These are phyloP conservation scores for Clohesyomyces aquaticus DNA, from an alignment of 495 filamentous ascomycete genomes.

Conservation along the genomic window DNA sequence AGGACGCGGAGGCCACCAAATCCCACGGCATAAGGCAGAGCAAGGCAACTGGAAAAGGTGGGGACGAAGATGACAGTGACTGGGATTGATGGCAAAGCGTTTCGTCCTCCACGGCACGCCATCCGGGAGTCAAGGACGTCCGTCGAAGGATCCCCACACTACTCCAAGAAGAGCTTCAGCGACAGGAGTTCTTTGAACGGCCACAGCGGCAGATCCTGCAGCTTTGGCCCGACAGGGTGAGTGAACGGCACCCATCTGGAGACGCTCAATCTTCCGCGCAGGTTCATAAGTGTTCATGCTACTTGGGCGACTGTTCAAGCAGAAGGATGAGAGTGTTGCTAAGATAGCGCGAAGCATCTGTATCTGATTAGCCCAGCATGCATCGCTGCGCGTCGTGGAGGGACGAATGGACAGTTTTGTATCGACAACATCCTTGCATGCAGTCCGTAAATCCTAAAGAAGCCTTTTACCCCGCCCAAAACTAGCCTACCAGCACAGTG, in stretches of 20 bases:
- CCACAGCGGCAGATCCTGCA: neutral
- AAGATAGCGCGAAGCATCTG: too few relatives aligned
- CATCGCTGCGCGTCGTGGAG: too few relatives aligned
- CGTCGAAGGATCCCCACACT: too few relatives aligned
- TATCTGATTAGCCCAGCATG: too few relatives aligned
- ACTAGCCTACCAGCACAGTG: conserved; percentile 3
- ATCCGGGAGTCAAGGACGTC: neutral
- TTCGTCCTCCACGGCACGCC: neutral
- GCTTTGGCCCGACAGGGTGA: too few relatives aligned
- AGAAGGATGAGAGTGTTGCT: too few relatives aligned
- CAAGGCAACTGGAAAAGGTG: conserved; percentile 3
- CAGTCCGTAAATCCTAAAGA: neutral
- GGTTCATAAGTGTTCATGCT: too few relatives aligned
- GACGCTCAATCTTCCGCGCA: too few relatives aligned
- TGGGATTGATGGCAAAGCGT: conserved; percentile 43
- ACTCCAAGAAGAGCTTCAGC: neutral
- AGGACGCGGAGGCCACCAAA: conserved; percentile 59
- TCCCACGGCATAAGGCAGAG: conserved; percentile 52
- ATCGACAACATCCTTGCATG: too few relatives aligned
- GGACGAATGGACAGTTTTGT: neutral
- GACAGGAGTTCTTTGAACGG: neutral
- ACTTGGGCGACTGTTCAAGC: too few relatives aligned
- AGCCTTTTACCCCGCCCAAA: conserved; percentile 1
- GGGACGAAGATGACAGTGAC: conserved; percentile 46
- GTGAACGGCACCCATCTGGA: too few relatives aligned